Percentiles rank a stretch among this genome's conserved stretches.
These are phyloP conservation scores for Botrytis fragariae DNA, from an alignment of 2,329 filamentous ascomycete species.

Conservation along the genomic window DNA sequence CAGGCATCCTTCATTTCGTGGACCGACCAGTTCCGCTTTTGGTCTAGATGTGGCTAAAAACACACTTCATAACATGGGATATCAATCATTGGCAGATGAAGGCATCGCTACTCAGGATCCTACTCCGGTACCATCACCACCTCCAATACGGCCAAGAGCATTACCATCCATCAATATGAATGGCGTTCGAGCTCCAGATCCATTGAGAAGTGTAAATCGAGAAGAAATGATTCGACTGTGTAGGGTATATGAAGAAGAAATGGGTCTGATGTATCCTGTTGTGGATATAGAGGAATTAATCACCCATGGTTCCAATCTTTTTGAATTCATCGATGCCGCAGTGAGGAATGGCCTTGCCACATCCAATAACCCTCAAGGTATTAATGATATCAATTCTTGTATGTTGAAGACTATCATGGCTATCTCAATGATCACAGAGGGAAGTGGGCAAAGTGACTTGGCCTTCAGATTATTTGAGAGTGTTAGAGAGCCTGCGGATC, in stretches of 20 bases:
- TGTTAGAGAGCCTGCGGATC: slow-evolving; percentile 69
- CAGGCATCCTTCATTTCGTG: slow-evolving; percentile 65
- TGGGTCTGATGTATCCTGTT: slow-evolving; percentile 89
- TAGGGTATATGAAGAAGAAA: slow-evolving; percentile 81
- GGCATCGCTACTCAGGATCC: slow-evolving; percentile 54
- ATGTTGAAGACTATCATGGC: slow-evolving; percentile 83
- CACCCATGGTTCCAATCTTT: slow-evolving; percentile 66
- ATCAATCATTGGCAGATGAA: slow-evolving; percentile 66
- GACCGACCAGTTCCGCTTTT: slow-evolving; percentile 81
- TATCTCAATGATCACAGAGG: slow-evolving; percentile 73
- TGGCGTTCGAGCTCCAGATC: slow-evolving; percentile 61
- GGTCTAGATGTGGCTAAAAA: slow-evolving; percentile 83
- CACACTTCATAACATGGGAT: slow-evolving; percentile 87
- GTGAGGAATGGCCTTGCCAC: slow-evolving; percentile 57
- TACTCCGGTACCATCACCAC: slow-evolving; percentile 43
- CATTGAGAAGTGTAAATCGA: slow-evolving; percentile 73
- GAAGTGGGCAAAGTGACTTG: slow-evolving; percentile 72
- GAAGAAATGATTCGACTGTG: slow-evolving; percentile 80
- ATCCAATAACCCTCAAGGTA: slow-evolving; percentile 41
- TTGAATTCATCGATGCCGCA: slow-evolving; percentile 70
- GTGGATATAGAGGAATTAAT: slow-evolving; percentile 71
- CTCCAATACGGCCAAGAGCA: slow-evolving; percentile 25
- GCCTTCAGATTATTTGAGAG: slow-evolving; percentile 73
- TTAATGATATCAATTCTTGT: slow-evolving; percentile 63
- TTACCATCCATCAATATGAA: slow-evolving; percentile 23